Percentiles rank a stretch among this genome's conserved stretches.
Evolutionary conservation across 2,329 filamentous ascomycete species (phyloP).

Genomic region (Cercospora beticola): DNA sequence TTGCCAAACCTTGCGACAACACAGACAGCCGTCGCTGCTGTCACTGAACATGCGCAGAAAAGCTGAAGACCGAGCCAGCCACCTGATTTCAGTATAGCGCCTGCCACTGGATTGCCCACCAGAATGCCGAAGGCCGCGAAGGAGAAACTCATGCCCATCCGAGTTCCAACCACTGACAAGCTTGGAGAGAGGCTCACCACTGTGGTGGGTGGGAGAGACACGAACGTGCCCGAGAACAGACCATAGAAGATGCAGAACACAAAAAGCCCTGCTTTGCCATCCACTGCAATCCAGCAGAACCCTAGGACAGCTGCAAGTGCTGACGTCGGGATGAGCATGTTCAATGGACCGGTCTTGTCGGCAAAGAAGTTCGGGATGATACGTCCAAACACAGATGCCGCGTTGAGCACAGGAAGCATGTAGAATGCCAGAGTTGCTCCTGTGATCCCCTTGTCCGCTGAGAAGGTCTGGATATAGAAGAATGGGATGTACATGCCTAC

Average conservation of each 20-base stretch:
- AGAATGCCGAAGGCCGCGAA: constrained; percentile 28
- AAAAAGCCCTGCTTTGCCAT: constrained; percentile 37
- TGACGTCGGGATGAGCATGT: constrained; percentile 45
- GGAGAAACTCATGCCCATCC: constrained; percentile 32
- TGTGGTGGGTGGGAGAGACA: constrained; percentile 40
- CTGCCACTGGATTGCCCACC: constrained; percentile 31
- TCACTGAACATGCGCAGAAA: constrained; percentile 1
- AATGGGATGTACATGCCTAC: neutral
- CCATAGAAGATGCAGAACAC: constrained; percentile 45
- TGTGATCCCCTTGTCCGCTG: constrained; percentile 1
- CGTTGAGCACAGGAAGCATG: constrained; percentile 66
- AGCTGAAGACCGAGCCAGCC: constrained; percentile 4
- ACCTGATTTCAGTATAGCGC: constrained; percentile 14
- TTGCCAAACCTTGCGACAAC: neutral
- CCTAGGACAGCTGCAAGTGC: constrained; percentile 25
- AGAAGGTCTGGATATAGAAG: constrained; percentile 42
- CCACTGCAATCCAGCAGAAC: constrained; percentile 40
- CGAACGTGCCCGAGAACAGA: constrained; percentile 47
- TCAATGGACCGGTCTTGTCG: constrained; percentile 47
- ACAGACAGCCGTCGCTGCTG: neutral
- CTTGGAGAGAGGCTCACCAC: constrained; percentile 33
- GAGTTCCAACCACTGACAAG: constrained; percentile 24
- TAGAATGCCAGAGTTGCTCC: constrained; percentile 58
- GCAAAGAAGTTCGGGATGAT: constrained; percentile 47
- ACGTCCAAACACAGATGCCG: constrained; percentile 42